Evolutionary conservation across 257 asterid species (phyloP).

Genomic region (Solanum bulbocastanum): DNA sequence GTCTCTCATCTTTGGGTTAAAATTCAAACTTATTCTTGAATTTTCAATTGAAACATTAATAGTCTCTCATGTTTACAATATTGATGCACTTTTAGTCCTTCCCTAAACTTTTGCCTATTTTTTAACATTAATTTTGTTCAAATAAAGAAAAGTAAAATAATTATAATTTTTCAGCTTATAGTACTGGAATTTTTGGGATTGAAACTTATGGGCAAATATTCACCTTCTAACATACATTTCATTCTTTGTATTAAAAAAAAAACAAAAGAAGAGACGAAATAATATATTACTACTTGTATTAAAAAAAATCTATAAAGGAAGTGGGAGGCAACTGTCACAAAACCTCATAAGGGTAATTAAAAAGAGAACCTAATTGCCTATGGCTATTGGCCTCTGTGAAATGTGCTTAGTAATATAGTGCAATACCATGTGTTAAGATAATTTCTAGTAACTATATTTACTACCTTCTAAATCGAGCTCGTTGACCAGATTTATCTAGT

Average conservation of each 20-base stretch:
- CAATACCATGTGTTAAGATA: neutral
- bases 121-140: too few relatives aligned
- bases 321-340: slow-evolving; percentile 6
- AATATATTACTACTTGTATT: neutral
- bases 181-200: neutral
- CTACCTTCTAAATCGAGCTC: neutral
- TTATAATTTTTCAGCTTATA: neutral
- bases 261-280: neutral
- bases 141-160: too few relatives aligned
- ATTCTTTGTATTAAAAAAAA: neutral
- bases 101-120: too few relatives aligned
- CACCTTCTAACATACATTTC: neutral
- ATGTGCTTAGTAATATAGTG: neutral
- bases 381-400: neutral
- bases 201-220: slow-evolving; percentile 14
- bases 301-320: neutral
- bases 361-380: neutral
- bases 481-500: neutral
- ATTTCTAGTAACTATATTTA: neutral
- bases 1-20: too few relatives aligned
- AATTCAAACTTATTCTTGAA: too few relatives aligned
- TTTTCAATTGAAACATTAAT: too few relatives aligned
- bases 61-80: too few relatives aligned
- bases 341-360: neutral
- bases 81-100: too few relatives aligned